Evolutionary conservation across 2,329 filamentous ascomycete species (phyloP).

Genomic region (Aspergillus neotritici): DNA sequence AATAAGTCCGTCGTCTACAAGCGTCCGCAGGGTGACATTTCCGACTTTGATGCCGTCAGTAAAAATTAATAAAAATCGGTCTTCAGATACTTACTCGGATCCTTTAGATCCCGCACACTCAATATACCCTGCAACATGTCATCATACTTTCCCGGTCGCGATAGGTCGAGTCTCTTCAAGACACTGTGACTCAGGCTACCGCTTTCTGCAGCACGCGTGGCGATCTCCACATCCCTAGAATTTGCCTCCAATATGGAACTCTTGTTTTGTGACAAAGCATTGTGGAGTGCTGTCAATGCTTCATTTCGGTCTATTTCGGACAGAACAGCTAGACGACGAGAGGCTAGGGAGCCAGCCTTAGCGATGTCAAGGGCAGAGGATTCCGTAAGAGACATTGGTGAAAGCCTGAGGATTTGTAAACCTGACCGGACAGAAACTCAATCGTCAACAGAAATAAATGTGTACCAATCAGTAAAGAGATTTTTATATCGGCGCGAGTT

Average conservation of each 20-base stretch:
- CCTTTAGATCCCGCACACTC: conserved; percentile 75
- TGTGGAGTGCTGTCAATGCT: conserved; percentile 76
- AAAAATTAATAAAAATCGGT: not conserved
- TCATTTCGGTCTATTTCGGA: conserved; percentile 71
- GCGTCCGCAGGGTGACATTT: conserved; percentile 73
- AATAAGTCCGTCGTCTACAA: conserved; percentile 76
- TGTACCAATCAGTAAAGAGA: not conserved
- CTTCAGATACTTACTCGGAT: conserved; percentile 65
- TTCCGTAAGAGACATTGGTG: conserved; percentile 81
- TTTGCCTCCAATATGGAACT: conserved; percentile 82
- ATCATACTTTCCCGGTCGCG: conserved; percentile 84
- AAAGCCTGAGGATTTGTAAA: not conserved
- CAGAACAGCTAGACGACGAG: conserved; percentile 75
- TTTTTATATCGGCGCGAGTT: too few relatives aligned
- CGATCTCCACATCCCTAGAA: conserved; percentile 69
- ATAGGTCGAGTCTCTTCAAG: conserved; percentile 80
- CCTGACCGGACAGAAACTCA: not conserved
- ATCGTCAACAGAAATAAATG: not conserved
- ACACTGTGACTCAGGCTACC: conserved; percentile 76
- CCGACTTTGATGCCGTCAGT: conserved; percentile 56
- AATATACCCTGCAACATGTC: conserved; percentile 96
- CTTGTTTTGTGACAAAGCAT: conserved; percentile 63
- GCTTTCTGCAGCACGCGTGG: conserved; percentile 65
- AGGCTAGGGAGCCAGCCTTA: conserved; percentile 70
- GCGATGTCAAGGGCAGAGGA: conserved; percentile 74